These are phyloP conservation scores for Mediolabrus comicus DNA, from an alignment of 108 stramenopile species.

Conservation along the genomic window DNA sequence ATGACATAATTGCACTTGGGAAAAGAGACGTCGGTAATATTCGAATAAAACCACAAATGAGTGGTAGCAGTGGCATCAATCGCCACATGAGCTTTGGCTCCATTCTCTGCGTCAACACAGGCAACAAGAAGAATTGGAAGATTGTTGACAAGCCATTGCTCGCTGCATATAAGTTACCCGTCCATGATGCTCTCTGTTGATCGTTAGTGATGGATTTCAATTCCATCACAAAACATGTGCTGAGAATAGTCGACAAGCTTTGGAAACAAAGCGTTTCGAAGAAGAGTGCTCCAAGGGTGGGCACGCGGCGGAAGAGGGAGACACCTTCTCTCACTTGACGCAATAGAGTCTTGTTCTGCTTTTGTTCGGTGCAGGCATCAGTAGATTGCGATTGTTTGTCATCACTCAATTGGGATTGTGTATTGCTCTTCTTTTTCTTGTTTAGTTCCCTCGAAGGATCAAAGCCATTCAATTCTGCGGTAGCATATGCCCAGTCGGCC, in stretches of 20 bases:
- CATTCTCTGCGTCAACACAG: constrained; percentile 54
- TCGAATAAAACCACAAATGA: constrained; percentile 17
- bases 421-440: constrained; percentile 22
- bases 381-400: constrained; percentile 2
- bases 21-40: constrained; percentile 9
- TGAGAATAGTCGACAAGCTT: constrained; percentile 77
- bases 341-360: constrained; percentile 11
- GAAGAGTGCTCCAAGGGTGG: constrained; percentile 73
- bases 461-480: constrained; percentile 70
- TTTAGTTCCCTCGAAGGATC: constrained; percentile 45
- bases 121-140: constrained; percentile 73
- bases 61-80: constrained; percentile 59
- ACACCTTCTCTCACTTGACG: constrained; percentile 53
- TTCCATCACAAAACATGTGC: constrained; percentile 70
- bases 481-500: constrained; percentile 58
- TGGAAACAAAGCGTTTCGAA: constrained; percentile 82
- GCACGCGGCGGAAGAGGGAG: constrained; percentile 70
- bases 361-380: not conserved
- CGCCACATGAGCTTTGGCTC: constrained; percentile 74
- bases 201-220: constrained; percentile 69
- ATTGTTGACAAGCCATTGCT: constrained; percentile 73
- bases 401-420: not conserved
- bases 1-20: constrained; percentile 6
- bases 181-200: constrained; percentile 73
- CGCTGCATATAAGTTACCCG: constrained; percentile 77